Percentiles rank a stretch among this genome's conserved stretches.
These are phyloP conservation scores for Aspergillus heteromorphus DNA, from an alignment of 495 filamentous ascomycete species.

Conservation along the genomic window DNA sequence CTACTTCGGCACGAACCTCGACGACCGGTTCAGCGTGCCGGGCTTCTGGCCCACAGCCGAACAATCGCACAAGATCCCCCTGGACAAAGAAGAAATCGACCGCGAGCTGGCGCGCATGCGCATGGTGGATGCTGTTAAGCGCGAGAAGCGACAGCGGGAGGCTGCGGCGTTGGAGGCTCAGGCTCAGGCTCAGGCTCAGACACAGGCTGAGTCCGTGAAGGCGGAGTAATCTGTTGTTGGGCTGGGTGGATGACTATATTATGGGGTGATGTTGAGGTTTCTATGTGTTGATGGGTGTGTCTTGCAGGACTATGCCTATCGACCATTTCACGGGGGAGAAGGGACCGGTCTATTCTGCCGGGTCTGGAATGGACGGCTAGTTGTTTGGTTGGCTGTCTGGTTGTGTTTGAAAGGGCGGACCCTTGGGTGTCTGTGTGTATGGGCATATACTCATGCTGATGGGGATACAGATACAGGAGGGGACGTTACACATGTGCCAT, in stretches of 20 bases:
- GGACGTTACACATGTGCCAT: slow-evolving; percentile 16
- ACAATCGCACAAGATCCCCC: slow-evolving; percentile 82
- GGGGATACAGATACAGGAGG: slow-evolving; percentile 2
- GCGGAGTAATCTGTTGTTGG: slow-evolving; percentile 15
- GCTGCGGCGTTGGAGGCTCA: slow-evolving; percentile 45
- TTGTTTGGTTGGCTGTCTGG: too few species aligned
- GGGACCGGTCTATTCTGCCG: neutral
- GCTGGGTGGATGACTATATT: slow-evolving; percentile 4
- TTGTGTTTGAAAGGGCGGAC: neutral
- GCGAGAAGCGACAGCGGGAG: slow-evolving; percentile 55
- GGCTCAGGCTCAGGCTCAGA: slow-evolving; percentile 22
- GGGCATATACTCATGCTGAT: neutral
- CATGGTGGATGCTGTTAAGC: slow-evolving; percentile 32
- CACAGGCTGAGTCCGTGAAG: slow-evolving; percentile 23
- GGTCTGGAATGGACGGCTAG: slow-evolving; percentile 5
- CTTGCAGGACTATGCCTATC: neutral
- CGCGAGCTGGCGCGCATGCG: slow-evolving; percentile 71
- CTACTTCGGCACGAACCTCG: slow-evolving; percentile 98
- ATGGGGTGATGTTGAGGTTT: neutral
- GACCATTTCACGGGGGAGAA: neutral
- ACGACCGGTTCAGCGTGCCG: slow-evolving; percentile 77
- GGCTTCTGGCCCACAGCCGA: slow-evolving; percentile 91
- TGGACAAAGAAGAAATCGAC: slow-evolving; percentile 81
- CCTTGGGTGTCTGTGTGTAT: neutral
- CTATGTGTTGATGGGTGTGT: neutral